Conservation (phyloP, 257 asterid species). For the Mitragyna speciosa region DNA sequence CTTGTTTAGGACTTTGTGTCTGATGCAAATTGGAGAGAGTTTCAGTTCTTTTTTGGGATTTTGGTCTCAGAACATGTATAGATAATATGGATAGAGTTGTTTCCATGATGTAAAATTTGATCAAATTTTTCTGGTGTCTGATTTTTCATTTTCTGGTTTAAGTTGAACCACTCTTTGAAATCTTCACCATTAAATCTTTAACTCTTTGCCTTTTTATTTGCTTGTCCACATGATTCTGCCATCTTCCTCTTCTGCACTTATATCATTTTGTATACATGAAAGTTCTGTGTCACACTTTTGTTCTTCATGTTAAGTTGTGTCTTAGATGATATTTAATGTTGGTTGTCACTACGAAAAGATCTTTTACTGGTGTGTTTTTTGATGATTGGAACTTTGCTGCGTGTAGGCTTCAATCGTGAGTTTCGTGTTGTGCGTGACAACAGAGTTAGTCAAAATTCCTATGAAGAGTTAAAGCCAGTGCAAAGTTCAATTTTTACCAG, state of each 20-base stretch:
- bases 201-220: neutral
- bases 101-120: neutral
- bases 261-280: neutral
- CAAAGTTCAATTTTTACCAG: slow-evolving; percentile 45
- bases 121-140: neutral
- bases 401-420: slow-evolving; percentile 67
- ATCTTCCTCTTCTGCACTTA: neutral
- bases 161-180: neutral
- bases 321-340: slow-evolving; percentile 1
- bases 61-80: neutral
- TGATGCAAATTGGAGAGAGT: neutral
- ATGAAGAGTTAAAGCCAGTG: slow-evolving; percentile 50
- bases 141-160: neutral
- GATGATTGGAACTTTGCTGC: slow-evolving; percentile 32
- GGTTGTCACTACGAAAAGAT: neutral
- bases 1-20: neutral
- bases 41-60: neutral
- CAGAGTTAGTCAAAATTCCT: slow-evolving; percentile 59
- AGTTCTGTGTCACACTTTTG: neutral
- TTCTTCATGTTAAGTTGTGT: neutral
- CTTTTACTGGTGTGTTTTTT: slow-evolving; percentile 16
- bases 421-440: slow-evolving; percentile 94
- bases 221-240: neutral
- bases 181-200: neutral
- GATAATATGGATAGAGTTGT: neutral